Percentiles rank a stretch among this genome's conserved stretches.
Conservation (phyloP, 768 basidiomycete species). For the Kwoniella newhampshirensis region DNA sequence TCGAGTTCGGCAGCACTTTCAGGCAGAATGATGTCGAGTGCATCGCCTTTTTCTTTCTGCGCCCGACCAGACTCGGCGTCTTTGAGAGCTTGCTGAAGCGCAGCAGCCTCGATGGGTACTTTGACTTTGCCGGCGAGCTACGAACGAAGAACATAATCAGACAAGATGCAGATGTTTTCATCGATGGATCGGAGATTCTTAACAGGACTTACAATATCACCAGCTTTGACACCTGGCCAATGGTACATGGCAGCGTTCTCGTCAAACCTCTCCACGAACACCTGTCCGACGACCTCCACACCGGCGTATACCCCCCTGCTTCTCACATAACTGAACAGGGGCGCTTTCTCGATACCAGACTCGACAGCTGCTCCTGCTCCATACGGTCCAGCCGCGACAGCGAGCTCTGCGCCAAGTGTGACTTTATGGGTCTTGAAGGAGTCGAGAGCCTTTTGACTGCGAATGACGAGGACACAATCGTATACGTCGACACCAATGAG, state of each 20-base stretch:
- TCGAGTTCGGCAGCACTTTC: slow-evolving; percentile 30
- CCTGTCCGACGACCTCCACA: slow-evolving; percentile 52
- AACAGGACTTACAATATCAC: slow-evolving; percentile 47
- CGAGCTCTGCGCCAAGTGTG: slow-evolving; percentile 49
- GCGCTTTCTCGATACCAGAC: slow-evolving; percentile 47
- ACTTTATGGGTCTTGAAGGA: slow-evolving; percentile 52
- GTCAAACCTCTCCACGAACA: slow-evolving; percentile 50
- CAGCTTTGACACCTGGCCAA: slow-evolving; percentile 50
- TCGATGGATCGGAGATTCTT: not conserved
- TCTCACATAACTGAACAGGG: slow-evolving; percentile 50
- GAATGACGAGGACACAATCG: slow-evolving; percentile 52
- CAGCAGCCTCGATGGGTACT: slow-evolving; percentile 42
- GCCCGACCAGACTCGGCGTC: slow-evolving; percentile 49
- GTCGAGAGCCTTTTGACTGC: slow-evolving; percentile 49
- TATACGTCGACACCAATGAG: slow-evolving; percentile 53
- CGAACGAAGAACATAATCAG: not conserved
- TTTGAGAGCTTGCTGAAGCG: slow-evolving; percentile 34
- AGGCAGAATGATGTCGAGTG: slow-evolving; percentile 32
- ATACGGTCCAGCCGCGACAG: slow-evolving; percentile 50
- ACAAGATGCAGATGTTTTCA: not conserved
- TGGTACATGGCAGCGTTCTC: slow-evolving; percentile 53
- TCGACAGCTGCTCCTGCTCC: slow-evolving; percentile 53
- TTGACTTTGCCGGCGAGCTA: slow-evolving; percentile 48
- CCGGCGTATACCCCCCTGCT: slow-evolving; percentile 52
- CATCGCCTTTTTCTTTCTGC: slow-evolving; percentile 38